Evolutionary conservation across 2,329 filamentous ascomycete species (phyloP).

Genomic region (Neopestalotiopsis sp.): DNA sequence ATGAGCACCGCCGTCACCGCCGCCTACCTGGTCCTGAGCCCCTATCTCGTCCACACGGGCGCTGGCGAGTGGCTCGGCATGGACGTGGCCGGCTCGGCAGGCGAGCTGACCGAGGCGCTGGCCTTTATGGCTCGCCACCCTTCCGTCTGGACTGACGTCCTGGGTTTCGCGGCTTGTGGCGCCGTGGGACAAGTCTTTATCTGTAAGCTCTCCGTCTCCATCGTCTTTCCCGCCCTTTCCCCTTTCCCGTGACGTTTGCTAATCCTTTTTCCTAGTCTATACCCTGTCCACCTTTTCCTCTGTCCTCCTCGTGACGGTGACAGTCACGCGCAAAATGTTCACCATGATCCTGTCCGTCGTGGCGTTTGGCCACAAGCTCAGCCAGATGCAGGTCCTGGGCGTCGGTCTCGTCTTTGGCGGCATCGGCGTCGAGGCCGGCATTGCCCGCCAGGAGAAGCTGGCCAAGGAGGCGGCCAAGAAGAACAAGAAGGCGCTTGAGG

Average conservation of each 20-base stretch:
- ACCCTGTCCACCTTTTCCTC: constrained; percentile 92
- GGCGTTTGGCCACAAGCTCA: constrained; percentile 89
- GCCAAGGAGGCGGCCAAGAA: constrained; percentile 73
- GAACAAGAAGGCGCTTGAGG: constrained; percentile 48
- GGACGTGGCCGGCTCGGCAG: constrained; percentile 67
- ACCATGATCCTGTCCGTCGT: constrained; percentile 97
- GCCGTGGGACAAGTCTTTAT: constrained; percentile 97
- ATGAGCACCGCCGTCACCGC: constrained; percentile 81
- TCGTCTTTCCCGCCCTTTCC: neutral
- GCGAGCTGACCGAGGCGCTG: constrained; percentile 80
- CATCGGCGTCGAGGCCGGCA: constrained; percentile 86
- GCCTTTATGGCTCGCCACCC: constrained; percentile 83
- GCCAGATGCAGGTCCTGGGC: constrained; percentile 90
- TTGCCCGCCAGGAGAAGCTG: constrained; percentile 82
- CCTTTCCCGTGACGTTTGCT: neutral
- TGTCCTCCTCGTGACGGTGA: constrained; percentile 91
- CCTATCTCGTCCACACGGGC: constrained; percentile 75
- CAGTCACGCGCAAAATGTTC: constrained; percentile 97
- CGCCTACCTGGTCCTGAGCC: constrained; percentile 76
- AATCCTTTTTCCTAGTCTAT: constrained; percentile 62
- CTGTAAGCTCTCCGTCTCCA: constrained; percentile 54
- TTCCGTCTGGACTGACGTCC: constrained; percentile 81
- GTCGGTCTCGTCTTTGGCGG: constrained; percentile 93
- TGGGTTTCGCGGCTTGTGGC: constrained; percentile 88
- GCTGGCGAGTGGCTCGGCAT: constrained; percentile 70